Base-by-base conservation (phyloP, 2,329 filamentous ascomycete genomes). In the Microsporum ferrugineum region DNA sequence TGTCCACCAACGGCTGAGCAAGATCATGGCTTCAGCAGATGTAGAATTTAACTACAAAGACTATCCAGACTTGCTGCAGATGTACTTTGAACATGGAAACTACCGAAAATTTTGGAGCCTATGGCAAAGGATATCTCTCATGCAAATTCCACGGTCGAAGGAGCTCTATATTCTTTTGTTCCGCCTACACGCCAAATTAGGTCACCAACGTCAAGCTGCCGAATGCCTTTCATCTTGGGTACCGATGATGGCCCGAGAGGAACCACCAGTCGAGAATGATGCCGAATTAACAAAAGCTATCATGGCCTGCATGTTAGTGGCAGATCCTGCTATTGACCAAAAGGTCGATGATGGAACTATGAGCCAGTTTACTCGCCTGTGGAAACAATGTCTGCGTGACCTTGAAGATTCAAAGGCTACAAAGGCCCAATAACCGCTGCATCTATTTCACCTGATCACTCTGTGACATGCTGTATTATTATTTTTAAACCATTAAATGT, bases 81-180 rank as follows among this genome's bases (percentile, higher is more conserved):
- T 70, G 3, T 65, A 69, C 27, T 72, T 81, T 3, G 64, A 66
- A 23, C 76, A 76, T 62, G 67, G 69, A 17, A 73, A 84, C 65
- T 86, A 83, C 78, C 70, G 78, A 14, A 74, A 75, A 4, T 83
- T 88, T 67, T 87, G 83, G 84, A 76, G 82, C 23, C 68, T 78
- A 7, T 88, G 86, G 78, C 78, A 79, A 60, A 76, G 79, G 61
- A 78, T 82, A 2, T 73, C 84, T 12, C 76, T 80, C 45, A 78
- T 80, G 65, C 72, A 77, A 43, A 68, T 71, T 6, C 66, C 76
- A 0, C 81, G 85, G 23, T 79, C 80, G 0, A 67, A 74, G n/a
- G 68, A 69, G 14, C 75, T 86, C 64, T 89, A 88, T 68, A 70
- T 73, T 2, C 72, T 79, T 38, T 73, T 84, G 31, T 86, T 83